phyloP scores from a whole-genome alignment of 768 basidiomycete species.

The Termitomyces sp. region DNA sequence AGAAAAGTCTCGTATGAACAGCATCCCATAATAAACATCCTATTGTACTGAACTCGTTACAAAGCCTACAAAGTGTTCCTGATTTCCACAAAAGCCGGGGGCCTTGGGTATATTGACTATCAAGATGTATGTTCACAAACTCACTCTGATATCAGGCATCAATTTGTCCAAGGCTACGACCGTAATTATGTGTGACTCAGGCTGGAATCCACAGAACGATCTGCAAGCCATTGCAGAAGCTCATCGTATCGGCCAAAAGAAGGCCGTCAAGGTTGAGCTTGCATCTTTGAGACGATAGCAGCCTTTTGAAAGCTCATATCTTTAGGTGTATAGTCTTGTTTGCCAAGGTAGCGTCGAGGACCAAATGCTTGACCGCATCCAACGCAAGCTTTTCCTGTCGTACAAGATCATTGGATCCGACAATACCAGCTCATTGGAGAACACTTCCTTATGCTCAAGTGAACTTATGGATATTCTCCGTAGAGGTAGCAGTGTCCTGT shows the following conservation, averaged over 20 bases:
- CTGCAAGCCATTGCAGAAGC: conserved; percentile 84
- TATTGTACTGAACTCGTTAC: conserved; percentile 5
- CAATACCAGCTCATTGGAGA: conserved; percentile 18
- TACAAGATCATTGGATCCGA: conserved; percentile 56
- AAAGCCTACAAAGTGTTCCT: conserved; percentile 65
- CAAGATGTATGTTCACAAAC: conserved; percentile 16
- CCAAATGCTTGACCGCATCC: conserved; percentile 69
- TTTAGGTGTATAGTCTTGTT: conserved; percentile 64
- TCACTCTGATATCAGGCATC: conserved; percentile 47
- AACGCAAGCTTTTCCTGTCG: conserved; percentile 67
- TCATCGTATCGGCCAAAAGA: conserved; percentile 78
- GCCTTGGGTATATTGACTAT: conserved; percentile 46
- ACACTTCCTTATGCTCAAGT: conserved; percentile 30
- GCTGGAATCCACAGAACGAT: conserved; percentile 76
- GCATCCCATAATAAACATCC: not conserved
- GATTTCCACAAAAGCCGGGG: conserved; percentile 70
- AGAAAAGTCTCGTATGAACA: conserved; percentile 47
- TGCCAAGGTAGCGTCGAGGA: conserved; percentile 72
- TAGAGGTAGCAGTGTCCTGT: conserved; percentile 54
- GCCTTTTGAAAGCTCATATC: not conserved
- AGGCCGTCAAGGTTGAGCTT: conserved; percentile 52
- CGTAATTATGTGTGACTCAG: conserved; percentile 76
- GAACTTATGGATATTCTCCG: conserved; percentile 58
- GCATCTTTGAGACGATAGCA: not conserved
- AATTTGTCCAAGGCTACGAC: conserved; percentile 81